Percentiles rank a stretch among this genome's conserved stretches.
These are phyloP conservation scores for Xylaria sp. DNA, from an alignment of 2,329 filamentous ascomycete genomes.

Conservation along the genomic window DNA sequence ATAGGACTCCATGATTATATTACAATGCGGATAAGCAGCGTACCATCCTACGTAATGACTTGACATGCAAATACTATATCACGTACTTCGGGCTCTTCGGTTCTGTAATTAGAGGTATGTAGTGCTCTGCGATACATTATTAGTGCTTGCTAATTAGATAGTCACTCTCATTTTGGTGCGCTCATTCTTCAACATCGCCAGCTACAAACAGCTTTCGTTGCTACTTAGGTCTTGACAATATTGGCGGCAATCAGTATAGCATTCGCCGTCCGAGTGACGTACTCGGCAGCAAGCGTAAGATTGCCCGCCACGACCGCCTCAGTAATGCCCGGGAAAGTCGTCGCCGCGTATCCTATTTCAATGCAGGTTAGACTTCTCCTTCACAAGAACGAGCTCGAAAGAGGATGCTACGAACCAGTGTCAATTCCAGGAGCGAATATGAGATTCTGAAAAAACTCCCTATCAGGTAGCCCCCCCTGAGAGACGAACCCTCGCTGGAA, in stretches of 20 bases:
- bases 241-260: slow-evolving; percentile 45
- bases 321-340: slow-evolving; percentile 49
- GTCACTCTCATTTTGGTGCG: neutral
- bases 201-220: neutral
- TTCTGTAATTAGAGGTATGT: neutral
- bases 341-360: slow-evolving; percentile 47
- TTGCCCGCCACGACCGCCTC: slow-evolving; percentile 46
- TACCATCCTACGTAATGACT: too few relatives aligned
- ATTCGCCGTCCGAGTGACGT: slow-evolving; percentile 46
- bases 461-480: slow-evolving; percentile 58
- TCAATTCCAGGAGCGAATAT: slow-evolving; percentile 61
- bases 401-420: slow-evolving; percentile 52
- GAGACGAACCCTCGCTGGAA: slow-evolving; percentile 62
- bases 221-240: slow-evolving; percentile 42
- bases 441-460: slow-evolving; percentile 60
- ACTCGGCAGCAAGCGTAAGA: slow-evolving; percentile 45
- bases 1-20: neutral
- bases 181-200: neutral
- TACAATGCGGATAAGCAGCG: too few relatives aligned
- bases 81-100: neutral
- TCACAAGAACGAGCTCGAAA: neutral
- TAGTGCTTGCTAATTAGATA: neutral
- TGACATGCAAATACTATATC: too few relatives aligned
- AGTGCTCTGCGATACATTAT: neutral
- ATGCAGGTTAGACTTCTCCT: neutral